Percentiles rank a stretch among this genome's conserved stretches.
These are phyloP conservation scores for Monosporascus ibericus DNA, from an alignment of 2,329 filamentous ascomycete genomes.

Conservation along the genomic window DNA sequence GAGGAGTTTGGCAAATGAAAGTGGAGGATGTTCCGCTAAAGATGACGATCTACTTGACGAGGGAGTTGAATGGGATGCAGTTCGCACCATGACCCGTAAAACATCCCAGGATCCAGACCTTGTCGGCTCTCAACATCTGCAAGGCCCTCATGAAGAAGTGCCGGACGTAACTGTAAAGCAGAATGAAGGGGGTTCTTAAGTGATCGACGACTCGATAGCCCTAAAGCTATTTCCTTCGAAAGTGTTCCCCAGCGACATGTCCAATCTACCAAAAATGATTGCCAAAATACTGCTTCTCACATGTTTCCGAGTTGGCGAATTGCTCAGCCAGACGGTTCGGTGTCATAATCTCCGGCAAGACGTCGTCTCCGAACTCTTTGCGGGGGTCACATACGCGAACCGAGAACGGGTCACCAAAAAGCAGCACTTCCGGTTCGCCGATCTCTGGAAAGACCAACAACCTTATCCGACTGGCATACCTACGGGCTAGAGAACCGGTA, in stretches of 20 bases:
- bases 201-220: constrained; percentile 7
- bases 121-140: not conserved
- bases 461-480: constrained; percentile 37
- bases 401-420: constrained; percentile 42
- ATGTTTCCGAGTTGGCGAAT: constrained; percentile 60
- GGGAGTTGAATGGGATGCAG: constrained; percentile 35
- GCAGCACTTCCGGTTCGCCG: constrained; percentile 59
- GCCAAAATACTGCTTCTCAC: constrained; percentile 43
- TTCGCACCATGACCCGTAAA: constrained; percentile 16
- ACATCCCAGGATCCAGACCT: constrained; percentile 8
- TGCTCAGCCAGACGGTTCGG: constrained; percentile 39
- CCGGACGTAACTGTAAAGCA: not conserved
- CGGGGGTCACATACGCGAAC: constrained; percentile 50
- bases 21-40: not conserved
- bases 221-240: constrained; percentile 45
- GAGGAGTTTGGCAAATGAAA: not conserved
- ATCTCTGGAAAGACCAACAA: constrained; percentile 53
- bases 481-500: constrained; percentile 19
- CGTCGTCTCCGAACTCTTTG: constrained; percentile 56
- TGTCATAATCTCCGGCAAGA: constrained; percentile 28
- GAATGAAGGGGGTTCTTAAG: not conserved
- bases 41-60: constrained; percentile 28
- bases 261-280: constrained; percentile 46
- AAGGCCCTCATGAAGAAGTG: not conserved
- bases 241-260: constrained; percentile 39